Evolutionary conservation across 177 flowering plant species (phyloP).

Genomic region (Vitis hybrid): DNA sequence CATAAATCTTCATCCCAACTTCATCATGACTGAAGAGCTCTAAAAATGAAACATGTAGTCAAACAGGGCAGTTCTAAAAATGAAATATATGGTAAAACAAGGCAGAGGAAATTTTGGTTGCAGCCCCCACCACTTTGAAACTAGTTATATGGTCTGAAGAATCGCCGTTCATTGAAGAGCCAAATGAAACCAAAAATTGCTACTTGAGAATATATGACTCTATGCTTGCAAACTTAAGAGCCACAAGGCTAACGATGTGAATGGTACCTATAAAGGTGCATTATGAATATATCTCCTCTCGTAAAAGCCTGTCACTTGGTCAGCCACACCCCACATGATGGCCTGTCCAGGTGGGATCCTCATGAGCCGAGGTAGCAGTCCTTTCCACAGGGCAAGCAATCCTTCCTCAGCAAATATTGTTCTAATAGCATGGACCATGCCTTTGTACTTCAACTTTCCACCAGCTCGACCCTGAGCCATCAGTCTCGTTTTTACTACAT

Average conservation of each 20-base stretch:
- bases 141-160: too few relatives aligned
- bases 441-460: slow-evolving; percentile 74
- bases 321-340: slow-evolving; percentile 98
- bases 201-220: background rate
- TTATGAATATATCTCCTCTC: slow-evolving; percentile 57
- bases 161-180: background rate
- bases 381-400: slow-evolving; percentile 85
- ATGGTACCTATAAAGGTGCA: slow-evolving; percentile 35
- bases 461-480: slow-evolving; percentile 84
- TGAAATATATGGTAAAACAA: too few relatives aligned
- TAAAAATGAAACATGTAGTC: too few relatives aligned
- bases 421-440: slow-evolving; percentile 87
- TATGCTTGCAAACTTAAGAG: slow-evolving; percentile 6
- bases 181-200: background rate
- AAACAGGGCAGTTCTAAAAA: too few relatives aligned
- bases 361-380: slow-evolving; percentile 93
- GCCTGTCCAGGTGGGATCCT: slow-evolving; percentile 99
- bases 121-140: too few relatives aligned
- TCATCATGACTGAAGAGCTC: too few relatives aligned
- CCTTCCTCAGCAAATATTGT: slow-evolving; percentile 95
- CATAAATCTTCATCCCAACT: too few relatives aligned
- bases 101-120: too few relatives aligned
- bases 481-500: slow-evolving; percentile 94
- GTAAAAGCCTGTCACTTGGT: slow-evolving; percentile 82
- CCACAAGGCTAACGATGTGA: slow-evolving; percentile 7